A percentile compares a stretch with the other conserved stretches of the same genome.
Conservation (phyloP, 768 basidiomycete species). For the Tulasnella sp. region DNA sequence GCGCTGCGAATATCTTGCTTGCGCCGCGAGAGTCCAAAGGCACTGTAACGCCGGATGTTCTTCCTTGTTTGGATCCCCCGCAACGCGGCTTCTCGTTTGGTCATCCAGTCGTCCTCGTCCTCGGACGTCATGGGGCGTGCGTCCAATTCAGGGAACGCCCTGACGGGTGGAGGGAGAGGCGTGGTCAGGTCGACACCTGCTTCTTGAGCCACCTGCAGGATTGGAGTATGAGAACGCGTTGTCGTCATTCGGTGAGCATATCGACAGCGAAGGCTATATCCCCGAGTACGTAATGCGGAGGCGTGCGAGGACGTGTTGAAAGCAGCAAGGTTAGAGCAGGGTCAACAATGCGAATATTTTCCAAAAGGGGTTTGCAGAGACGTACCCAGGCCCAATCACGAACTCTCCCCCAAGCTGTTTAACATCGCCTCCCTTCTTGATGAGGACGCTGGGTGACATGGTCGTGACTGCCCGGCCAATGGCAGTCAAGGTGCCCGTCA, state of each 20-base stretch:
- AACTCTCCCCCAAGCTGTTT: constrained; percentile 86
- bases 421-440: constrained; percentile 66
- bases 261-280: constrained; percentile 43
- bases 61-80: constrained; percentile 27
- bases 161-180: neutral
- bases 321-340: too few species aligned
- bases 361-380: constrained; percentile 25
- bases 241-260: constrained; percentile 81
- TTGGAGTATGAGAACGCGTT: constrained; percentile 60
- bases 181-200: constrained; percentile 32
- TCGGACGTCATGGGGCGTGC: constrained; percentile 14
- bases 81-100: constrained; percentile 28
- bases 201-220: constrained; percentile 51
- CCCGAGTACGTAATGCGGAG: neutral
- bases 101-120: constrained; percentile 31
- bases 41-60: neutral
- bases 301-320: constrained; percentile 1
- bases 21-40: neutral
- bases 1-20: neutral
- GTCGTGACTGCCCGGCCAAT: constrained; percentile 51
- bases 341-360: too few species aligned
- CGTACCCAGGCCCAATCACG: constrained; percentile 51
- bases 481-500: constrained; percentile 64
- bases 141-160: neutral
- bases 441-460: constrained; percentile 50